Base-by-base conservation (phyloP, 164 flowering plant species). In the Litsea cubeba region DNA sequence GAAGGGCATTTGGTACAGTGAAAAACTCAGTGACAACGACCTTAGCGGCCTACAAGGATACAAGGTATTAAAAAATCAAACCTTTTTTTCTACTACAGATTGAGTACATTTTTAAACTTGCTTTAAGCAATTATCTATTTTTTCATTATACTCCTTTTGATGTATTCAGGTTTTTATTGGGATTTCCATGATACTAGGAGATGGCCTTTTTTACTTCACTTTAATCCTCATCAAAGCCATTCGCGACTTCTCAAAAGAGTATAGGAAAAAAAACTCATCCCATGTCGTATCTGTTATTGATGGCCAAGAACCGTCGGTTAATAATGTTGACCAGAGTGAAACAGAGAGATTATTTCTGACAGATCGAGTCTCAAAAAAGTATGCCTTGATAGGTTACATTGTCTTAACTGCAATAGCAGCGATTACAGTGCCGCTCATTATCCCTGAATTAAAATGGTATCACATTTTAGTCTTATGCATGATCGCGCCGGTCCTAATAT, bases 1-100 rank as follows among this genome's bases (percentile, higher is more conserved):
- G 82, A 75, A 76, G 74, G 91, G 91, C 1, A 20, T 60, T 32
- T 88, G 91, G 91, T 88, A 76, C 23, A 1, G 30, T n/a, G 81
- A 83, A 17, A 73, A 70, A 0, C 68, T 81, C 17, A 0, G 50
- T 3, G 22, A 50, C 12, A 50, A 70, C 69, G 81, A 69, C 51
- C 81, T 88, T 25, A 83, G 78, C 69, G 88, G 90, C 6, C 76
- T 87, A 3, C 86, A 35, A 35, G 46, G 46, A 40, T 40, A 40
- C 2, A 40, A 5, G 46, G 10, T 40, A 40, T 40, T 40, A 6
- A 6, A 40, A 5, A 7, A 40, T 40, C 10, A 40, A 8, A 0
- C 35, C 35, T 5, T 40, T 8, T 40, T 40, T 40, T 8, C 11
- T 8, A 40, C 46, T 40, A 0, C 11, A 40, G 2, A 40, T 40